Evolutionary conservation across 2,329 filamentous ascomycete species (phyloP).

Genomic region (Penicillium sp.): DNA sequence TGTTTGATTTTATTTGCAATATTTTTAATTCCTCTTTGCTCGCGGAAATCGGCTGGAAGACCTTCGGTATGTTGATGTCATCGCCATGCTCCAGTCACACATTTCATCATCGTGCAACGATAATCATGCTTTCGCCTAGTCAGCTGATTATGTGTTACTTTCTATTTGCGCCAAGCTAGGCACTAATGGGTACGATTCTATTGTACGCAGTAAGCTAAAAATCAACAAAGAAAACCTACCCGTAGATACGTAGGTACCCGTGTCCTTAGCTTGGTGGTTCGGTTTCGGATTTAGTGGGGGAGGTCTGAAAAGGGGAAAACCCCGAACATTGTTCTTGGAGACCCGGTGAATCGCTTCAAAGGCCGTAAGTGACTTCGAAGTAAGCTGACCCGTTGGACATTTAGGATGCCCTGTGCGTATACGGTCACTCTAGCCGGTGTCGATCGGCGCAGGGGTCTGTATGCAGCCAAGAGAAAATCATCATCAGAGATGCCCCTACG

Average conservation of each 20-base stretch:
- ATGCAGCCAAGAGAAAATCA: conserved; percentile 16
- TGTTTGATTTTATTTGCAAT: not conserved
- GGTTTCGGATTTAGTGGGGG: conserved; percentile 3
- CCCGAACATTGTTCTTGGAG: not conserved
- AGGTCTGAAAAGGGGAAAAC: not conserved
- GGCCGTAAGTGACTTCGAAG: not conserved
- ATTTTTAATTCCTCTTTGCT: not conserved
- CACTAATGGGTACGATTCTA: not conserved
- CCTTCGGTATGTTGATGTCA: conserved; percentile 7
- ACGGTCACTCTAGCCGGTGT: not conserved
- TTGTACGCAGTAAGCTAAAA: not conserved
- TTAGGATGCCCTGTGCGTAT: not conserved
- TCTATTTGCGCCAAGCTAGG: not conserved
- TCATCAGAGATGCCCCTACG: not conserved
- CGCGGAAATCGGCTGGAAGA: not conserved
- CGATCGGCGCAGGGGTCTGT: conserved; percentile 20
- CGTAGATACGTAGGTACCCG: not conserved
- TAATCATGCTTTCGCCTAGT: not conserved
- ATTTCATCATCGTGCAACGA: not conserved
- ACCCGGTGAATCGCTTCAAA: not conserved
- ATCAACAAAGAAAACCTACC: not conserved
- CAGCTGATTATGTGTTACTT: not conserved
- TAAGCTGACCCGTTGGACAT: not conserved
- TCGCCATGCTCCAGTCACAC: not conserved
- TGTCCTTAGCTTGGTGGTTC: not conserved